These are phyloP conservation scores for Melocanna baccifera DNA, from an alignment of 176 grass and related monocot species.

Conservation along the genomic window DNA sequence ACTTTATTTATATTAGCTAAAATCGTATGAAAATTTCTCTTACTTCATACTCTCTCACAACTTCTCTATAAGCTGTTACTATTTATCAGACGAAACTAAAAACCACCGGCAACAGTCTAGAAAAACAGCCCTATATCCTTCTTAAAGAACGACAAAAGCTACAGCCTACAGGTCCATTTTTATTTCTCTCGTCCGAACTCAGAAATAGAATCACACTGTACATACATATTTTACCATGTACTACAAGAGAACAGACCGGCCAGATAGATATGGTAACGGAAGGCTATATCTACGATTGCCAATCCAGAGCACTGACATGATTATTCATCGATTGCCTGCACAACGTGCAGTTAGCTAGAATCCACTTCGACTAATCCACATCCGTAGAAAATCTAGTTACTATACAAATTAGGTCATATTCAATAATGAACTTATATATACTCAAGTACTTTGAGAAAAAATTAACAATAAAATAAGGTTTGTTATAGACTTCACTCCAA, in stretches of 20 bases:
- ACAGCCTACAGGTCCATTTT: background rate
- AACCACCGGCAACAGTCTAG: fast-evolving
- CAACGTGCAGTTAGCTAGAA: background rate
- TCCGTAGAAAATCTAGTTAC: background rate
- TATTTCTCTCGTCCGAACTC: background rate
- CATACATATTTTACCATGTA: background rate
- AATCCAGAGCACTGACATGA: no score
- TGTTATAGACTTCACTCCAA: background rate
- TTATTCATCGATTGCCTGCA: background rate
- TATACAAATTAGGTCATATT: background rate
- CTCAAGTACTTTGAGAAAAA: background rate
- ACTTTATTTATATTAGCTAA: no score
- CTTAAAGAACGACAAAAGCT: background rate
- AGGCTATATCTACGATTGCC: no score
- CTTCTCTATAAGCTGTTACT: no score
- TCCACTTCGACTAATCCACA: background rate
- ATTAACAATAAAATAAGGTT: background rate
- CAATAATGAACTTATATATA: background rate
- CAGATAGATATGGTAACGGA: background rate
- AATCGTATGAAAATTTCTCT: no score
- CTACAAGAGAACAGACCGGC: background rate
- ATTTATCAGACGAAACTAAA: no score
- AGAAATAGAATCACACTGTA: background rate
- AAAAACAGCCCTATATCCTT: background rate
- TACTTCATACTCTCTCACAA: no score